Base-by-base conservation (phyloP, 345 rosid genomes). In the Salix brachista region DNA sequence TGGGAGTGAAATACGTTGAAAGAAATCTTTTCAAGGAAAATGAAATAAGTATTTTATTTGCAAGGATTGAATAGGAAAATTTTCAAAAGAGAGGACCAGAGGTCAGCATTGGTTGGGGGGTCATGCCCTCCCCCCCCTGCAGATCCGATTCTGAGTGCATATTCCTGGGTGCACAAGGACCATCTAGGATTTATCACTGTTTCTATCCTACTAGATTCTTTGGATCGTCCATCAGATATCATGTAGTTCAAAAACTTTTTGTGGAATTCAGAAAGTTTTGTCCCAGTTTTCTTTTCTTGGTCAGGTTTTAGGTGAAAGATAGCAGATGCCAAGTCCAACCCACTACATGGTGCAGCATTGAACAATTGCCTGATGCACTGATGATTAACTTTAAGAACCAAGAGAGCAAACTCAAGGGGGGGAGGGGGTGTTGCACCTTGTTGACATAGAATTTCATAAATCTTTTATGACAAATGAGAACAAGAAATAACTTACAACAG, bases 401-500 rank as follows among this genome's bases (percentile, higher is more conserved):
- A 65, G 71, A 34, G 32, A 58, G 65, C 65, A 56, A 36, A 44
- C 19, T 37, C 65, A 69, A 14, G 70, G 3, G 26, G 19, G n/a
- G 26, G 26, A 11, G 32, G 32, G 32, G 32, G 4, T 28, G 30
- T 67, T 19, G 41, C 16, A 66, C 30, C 25, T 32, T 18, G 25
- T 41, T n/a, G 39, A 68, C 64, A 36, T 2, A 60, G 23, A 10
- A 7, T 54, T 65, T 7, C 30, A 10, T 17, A 41, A 41, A 64
- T 19, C 23, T 30, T 19, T 52, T 41, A 44, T 77, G 65, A 78
- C 73, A 41, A 80, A 73, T 11, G 30, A 44, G 34, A 70, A 61
- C 67, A 36, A 37, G n/a, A 18, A 52, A 41, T 64, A 50, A 86
- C 99, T 90, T 89, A 96, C 99, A 85, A 82, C 91, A 89, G 79